Percentiles rank a stretch among this genome's conserved stretches.
Evolutionary conservation across 1,139 yeast species (phyloP).

Genomic region (Blastobotrys ciferrii): DNA sequence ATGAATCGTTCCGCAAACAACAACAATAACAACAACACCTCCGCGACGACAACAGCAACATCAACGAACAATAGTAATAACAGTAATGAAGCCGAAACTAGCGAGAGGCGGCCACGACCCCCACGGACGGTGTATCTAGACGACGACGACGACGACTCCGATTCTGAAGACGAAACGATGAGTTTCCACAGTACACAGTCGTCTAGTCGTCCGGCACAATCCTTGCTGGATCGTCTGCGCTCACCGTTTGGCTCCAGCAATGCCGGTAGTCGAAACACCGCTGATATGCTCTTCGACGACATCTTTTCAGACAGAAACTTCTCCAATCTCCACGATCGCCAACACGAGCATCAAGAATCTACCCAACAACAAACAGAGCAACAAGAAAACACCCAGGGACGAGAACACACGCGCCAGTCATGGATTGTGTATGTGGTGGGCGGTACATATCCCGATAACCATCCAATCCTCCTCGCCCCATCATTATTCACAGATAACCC

Average conservation of each 20-base stretch:
- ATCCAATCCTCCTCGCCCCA: constrained; percentile 49
- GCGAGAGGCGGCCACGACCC: not conserved
- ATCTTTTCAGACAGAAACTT: constrained; percentile 4
- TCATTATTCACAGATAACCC: constrained; percentile 48
- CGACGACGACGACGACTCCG: not conserved
- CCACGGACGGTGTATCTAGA: not conserved
- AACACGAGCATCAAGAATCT: not conserved
- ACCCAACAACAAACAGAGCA: no score
- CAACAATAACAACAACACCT: not conserved
- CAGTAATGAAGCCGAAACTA: not conserved
- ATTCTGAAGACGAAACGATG: not conserved
- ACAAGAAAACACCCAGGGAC: no score
- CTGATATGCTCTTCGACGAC: constrained; percentile 8
- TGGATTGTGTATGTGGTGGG: constrained; percentile 55
- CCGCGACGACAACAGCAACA: not conserved
- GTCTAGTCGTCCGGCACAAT: not conserved
- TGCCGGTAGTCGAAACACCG: not conserved
- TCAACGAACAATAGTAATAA: not conserved
- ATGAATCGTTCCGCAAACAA: constrained; percentile 8
- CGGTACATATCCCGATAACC: constrained; percentile 47
- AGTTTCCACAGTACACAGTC: not conserved
- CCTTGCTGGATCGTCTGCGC: not conserved
- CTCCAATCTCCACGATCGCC: not conserved
- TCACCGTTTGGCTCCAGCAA: not conserved
- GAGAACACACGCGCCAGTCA: constrained; percentile 34